Conservation (phyloP, 352 stramenopile species). For the Phytophthora citrophthora region DNA sequence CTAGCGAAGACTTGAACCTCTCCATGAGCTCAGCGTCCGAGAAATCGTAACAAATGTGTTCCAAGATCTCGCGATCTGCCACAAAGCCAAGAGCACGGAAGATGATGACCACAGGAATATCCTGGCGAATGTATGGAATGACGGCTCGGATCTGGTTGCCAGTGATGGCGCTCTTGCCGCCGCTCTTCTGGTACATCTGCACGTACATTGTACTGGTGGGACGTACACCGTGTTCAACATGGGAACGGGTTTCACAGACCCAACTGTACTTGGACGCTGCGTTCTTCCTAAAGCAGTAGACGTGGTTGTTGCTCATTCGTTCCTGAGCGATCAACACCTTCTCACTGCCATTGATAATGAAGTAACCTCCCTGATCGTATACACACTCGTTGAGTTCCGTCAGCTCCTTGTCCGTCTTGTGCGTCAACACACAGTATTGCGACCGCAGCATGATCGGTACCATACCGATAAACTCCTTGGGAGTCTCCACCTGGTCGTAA, state of each 20-base stretch:
- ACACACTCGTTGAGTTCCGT: slow-evolving; percentile 98
- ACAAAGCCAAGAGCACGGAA: slow-evolving; percentile 97
- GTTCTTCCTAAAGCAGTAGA: slow-evolving; percentile 99
- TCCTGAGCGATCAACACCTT: slow-evolving; percentile 99
- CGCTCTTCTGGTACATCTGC: slow-evolving; percentile 98
- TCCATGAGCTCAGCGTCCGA: slow-evolving; percentile 99
- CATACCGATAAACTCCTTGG: slow-evolving; percentile 97
- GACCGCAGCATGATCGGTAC: slow-evolving; percentile 99
- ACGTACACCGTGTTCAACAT: slow-evolving; percentile 95
- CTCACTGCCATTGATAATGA: slow-evolving; percentile 98
- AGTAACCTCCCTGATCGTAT: slow-evolving; percentile 99
- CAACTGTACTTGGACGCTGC: slow-evolving; percentile 96
- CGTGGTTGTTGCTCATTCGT: slow-evolving; percentile 99
- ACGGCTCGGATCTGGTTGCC: slow-evolving; percentile 98
- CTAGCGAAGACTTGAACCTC: slow-evolving; percentile 97
- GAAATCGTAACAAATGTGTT: slow-evolving; percentile 99
- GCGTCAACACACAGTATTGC: slow-evolving; percentile 95
- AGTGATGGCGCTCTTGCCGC: slow-evolving; percentile 94
- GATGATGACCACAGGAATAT: slow-evolving; percentile 99
- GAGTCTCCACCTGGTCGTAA: slow-evolving; percentile 87
- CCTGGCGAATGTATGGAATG: slow-evolving; percentile 98
- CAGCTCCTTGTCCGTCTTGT: slow-evolving; percentile 94
- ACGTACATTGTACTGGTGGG: slow-evolving; percentile 98
- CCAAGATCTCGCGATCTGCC: slow-evolving; percentile 98
- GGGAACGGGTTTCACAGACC: slow-evolving; percentile 97